Base-by-base conservation (phyloP, 2,329 filamentous ascomycete species). In the Xylaria sp. region DNA sequence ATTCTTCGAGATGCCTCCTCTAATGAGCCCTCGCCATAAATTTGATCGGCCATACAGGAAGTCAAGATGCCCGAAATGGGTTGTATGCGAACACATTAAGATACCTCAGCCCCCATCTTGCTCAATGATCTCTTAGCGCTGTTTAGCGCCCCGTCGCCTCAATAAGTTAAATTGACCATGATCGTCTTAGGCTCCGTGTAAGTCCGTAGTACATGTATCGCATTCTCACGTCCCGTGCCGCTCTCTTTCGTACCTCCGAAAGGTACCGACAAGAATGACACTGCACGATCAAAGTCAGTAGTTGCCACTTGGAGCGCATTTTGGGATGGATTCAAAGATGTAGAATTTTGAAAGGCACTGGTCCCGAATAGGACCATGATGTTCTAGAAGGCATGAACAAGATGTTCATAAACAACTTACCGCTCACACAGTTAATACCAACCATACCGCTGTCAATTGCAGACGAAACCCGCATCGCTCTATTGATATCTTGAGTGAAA, bases 361-460 rank as follows among this genome's bases (percentile, higher is more conserved):
- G 28, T 28, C 28, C 28, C 28, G 28, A 20, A 51, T 15, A 51
- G 3, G 10, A 23, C 50, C 10, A 3, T 18, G 23, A 13, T 7
- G 10, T 25, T 28, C 23, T 18, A 28, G 15, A 52, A 18, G 15
- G 13, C 6, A 31, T 15, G 23, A 28, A 52, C 12, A 1, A 54
- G 34, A n/a, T 34, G 15, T 18, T 15, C 3, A 10, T n/a, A 54
- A 34, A 8, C 13, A 8, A 34, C 51, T 54, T 54, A 54, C 51
- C 70, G 65, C 78, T 80, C 57, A 82, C 76, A 55, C 79, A 81
- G 72, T 92, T 92, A 76, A 92, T 87, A 82, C 90, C 91, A 3
- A 92, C 90, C 86, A 91, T 91, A 37, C 91, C 91, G 13, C 88
- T 86, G 78, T 92, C 89, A 55, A 93, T 82, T 56, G 84, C 82